Conservation (phyloP, 148 eudicot genomes). For the Camellia sinensis region DNA sequence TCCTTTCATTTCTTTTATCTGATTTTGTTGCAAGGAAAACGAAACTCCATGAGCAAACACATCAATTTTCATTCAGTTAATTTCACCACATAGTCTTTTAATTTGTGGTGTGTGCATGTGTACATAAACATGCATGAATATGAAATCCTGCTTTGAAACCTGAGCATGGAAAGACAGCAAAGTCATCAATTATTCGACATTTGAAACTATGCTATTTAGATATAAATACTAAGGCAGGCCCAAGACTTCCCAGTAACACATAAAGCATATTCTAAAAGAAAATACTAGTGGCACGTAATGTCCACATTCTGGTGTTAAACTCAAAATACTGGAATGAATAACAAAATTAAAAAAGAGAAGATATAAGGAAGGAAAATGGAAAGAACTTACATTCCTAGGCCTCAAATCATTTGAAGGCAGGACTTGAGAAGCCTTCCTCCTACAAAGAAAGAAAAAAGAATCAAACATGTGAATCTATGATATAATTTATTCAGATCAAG, state of each 20-base stretch:
- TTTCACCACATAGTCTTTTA: background rate
- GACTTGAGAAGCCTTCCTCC: conserved; percentile 18
- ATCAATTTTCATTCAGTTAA: background rate
- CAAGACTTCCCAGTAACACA: background rate
- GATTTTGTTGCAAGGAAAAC: background rate
- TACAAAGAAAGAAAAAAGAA: background rate
- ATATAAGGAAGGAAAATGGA: background rate
- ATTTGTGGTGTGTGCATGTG: background rate
- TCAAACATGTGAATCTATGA: background rate
- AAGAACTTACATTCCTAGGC: conserved; percentile 28
- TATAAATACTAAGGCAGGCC: background rate
- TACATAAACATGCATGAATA: background rate
- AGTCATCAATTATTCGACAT: background rate
- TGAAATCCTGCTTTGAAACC: background rate
- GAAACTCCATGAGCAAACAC: background rate
- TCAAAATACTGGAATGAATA: background rate
- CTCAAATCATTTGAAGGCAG: conserved; percentile 9
- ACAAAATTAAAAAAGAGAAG: background rate
- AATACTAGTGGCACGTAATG: background rate
- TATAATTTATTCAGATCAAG: background rate
- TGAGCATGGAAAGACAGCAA: background rate
- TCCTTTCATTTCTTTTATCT: background rate
- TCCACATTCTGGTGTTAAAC: background rate
- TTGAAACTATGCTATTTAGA: background rate
- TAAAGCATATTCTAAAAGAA: background rate